phyloP scores from a whole-genome alignment of 1,139 yeast genomes.

The Candida labiduridarum region DNA sequence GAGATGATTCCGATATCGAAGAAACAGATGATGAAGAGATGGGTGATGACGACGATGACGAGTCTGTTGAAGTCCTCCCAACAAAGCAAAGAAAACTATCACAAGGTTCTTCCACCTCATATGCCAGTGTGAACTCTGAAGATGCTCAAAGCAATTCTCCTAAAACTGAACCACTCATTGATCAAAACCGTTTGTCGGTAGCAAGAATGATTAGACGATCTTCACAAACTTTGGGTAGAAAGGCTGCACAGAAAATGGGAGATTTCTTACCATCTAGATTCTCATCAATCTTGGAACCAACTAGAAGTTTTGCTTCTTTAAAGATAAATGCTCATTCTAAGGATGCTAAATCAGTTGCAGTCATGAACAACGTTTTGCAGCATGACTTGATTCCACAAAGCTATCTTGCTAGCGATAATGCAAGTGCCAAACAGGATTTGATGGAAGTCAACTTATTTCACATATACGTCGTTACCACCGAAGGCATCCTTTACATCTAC shows the following conservation, averaged over 20 bases:
- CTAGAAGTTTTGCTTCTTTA: slow-evolving; percentile 90
- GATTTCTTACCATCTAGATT: slow-evolving; percentile 83
- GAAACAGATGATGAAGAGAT: slow-evolving; percentile 26
- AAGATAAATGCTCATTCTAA: slow-evolving; percentile 71
- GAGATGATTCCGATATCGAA: slow-evolving; percentile 37
- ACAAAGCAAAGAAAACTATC: slow-evolving; percentile 41
- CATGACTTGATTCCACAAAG: slow-evolving; percentile 42
- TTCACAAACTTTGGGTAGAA: slow-evolving; percentile 62
- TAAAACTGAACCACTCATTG: slow-evolving; percentile 65
- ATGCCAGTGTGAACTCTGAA: slow-evolving; percentile 40
- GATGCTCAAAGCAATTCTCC: slow-evolving; percentile 21
- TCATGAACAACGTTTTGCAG: slow-evolving; percentile 49
- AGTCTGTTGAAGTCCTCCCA: slow-evolving; percentile 25
- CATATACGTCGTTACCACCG: slow-evolving; percentile 81
- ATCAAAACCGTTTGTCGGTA: slow-evolving; percentile 67
- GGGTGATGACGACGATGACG: slow-evolving; percentile 33
- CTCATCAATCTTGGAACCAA: slow-evolving; percentile 86
- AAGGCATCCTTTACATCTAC: slow-evolving; percentile 84
- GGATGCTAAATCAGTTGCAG: slow-evolving; percentile 66
- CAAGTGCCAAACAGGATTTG: slow-evolving; percentile 30
- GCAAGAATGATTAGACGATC: slow-evolving; percentile 67
- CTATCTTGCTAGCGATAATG: slow-evolving; percentile 24
- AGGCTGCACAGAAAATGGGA: slow-evolving; percentile 89
- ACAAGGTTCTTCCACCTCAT: slow-evolving; percentile 43
- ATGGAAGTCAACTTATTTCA: slow-evolving; percentile 54